Percentiles rank a stretch among this genome's conserved stretches.
phyloP scores from a whole-genome alignment of 2,329 filamentous ascomycete genomes.

The Claviceps spartinae region DNA sequence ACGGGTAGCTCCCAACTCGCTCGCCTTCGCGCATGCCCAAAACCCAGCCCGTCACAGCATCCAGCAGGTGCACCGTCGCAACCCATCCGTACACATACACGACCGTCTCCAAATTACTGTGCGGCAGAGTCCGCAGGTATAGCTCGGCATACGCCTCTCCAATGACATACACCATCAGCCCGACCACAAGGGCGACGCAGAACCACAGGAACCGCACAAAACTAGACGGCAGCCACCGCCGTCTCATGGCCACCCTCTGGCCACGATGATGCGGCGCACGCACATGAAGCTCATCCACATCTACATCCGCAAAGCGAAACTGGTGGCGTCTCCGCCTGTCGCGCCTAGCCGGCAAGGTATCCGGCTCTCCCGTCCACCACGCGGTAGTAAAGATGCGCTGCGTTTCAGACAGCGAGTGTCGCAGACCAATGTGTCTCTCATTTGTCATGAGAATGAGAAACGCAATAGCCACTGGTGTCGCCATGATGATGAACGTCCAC shows the following conservation, averaged over 20 bases:
- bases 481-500: constrained; percentile 59
- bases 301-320: constrained; percentile 23
- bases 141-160: constrained; percentile 58
- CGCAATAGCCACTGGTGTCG: constrained; percentile 52
- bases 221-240: constrained; percentile 48
- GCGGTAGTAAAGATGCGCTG: constrained; percentile 53
- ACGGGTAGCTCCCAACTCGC: constrained; percentile 54
- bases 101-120: constrained; percentile 52
- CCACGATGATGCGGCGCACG: constrained; percentile 13
- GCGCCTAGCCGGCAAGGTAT: constrained; percentile 28
- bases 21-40: constrained; percentile 52
- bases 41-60: constrained; percentile 53
- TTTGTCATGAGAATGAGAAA: constrained; percentile 50
- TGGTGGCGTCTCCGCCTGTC: constrained; percentile 12
- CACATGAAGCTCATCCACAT: constrained; percentile 21
- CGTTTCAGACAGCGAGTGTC: constrained; percentile 49
- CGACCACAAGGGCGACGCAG: constrained; percentile 48
- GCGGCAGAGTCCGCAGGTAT: constrained; percentile 52
- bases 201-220: constrained; percentile 60
- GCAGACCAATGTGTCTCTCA: constrained; percentile 47
- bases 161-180: constrained; percentile 51
- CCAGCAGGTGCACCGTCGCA: constrained; percentile 49
- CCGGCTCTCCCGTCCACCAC: constrained; percentile 50
- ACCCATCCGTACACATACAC: constrained; percentile 61
- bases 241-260: constrained; percentile 28